phyloP scores from a whole-genome alignment of 139 green algal species.

The Chloropicon primus region DNA sequence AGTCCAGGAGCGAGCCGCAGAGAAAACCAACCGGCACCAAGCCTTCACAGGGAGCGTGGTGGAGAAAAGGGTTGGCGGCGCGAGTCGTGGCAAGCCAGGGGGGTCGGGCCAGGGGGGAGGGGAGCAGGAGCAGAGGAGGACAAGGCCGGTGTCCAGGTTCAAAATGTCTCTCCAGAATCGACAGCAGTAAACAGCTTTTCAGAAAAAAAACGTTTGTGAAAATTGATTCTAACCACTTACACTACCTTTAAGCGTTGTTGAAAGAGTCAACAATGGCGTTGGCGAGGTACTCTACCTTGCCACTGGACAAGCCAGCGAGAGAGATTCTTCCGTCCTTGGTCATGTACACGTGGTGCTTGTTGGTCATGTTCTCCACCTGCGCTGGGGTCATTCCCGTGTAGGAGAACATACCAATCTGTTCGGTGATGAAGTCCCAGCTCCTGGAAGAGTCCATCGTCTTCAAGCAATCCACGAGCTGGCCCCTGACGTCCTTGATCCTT shows the following conservation, averaged over 20 bases:
- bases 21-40: neutral
- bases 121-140: too few relatives aligned
- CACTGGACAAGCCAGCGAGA: conserved; percentile 71
- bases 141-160: neutral
- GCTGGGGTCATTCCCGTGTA: conserved; percentile 74
- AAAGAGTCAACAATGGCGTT: conserved; percentile 85
- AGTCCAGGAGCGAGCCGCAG: neutral
- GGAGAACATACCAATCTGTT: conserved; percentile 93
- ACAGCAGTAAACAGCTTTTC: neutral
- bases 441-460: conserved; percentile 44
- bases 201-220: neutral
- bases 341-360: conserved; percentile 91
- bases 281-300: conserved; percentile 80
- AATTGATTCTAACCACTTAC: neutral
- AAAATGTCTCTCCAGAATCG: neutral
- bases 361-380: conserved; percentile 91
- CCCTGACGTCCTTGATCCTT: conserved; percentile 63
- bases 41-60: neutral
- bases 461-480: conserved; percentile 58
- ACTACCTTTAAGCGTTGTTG: conserved; percentile 30
- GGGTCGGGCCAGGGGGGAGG: neutral
- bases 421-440: conserved; percentile 82
- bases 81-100: neutral
- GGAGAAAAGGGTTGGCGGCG: neutral
- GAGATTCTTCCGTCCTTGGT: conserved; percentile 92